Evolutionary conservation across 225 moss, liverwort and hornwort genomes (phyloP), one percentile per base, ranked within the genome.

Genomic region (Physcomitrium patens): DNA sequence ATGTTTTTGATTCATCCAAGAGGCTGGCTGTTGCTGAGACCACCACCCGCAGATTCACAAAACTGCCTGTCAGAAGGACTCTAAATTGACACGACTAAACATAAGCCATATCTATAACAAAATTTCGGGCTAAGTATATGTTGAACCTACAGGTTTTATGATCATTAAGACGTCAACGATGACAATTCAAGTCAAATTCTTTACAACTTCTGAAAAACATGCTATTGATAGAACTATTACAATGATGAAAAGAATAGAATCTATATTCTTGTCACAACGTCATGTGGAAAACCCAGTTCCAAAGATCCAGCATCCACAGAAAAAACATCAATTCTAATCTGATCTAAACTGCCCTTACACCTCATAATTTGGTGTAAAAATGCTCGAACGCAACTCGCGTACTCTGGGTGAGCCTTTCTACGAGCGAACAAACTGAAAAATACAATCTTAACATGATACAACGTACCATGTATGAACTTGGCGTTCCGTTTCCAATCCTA

Each of bases 1-100:
- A 47, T 82, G 85, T 65, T 94, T 91, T 51, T 80, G 84, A 55
- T 87, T 92, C 94, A 94, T 72, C 94, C 96, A 97, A 10, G 94
- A 81, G 68, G 90, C 80, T 50, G 96, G 94, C 79, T 85, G 96
- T 77, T 78, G 85, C 94, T 91, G 83, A 66, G 79, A 80, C 26
- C 53, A 77, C 53, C 83, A 80, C 73, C 69, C n/a, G 72, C 59
- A 69, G 17, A 80, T 23, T 58, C 22, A 60, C 16, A 6, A 45
- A 70, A 63, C 55, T 47, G 37, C 27, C 65, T 57, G 58, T 79
- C 42, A 76, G 65, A 57, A 48, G 57, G 15, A 20, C 58, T 48
- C 75, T 57, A 37, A 14, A 58, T 19, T 10, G 43, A 57, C 75
- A 75, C 66, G 43, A 10, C 28, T 66, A 14, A 31, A 47, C 15